These are phyloP conservation scores for Cytospora paraplurivora DNA, from an alignment of 2,329 filamentous ascomycete species.

Conservation along the genomic window DNA sequence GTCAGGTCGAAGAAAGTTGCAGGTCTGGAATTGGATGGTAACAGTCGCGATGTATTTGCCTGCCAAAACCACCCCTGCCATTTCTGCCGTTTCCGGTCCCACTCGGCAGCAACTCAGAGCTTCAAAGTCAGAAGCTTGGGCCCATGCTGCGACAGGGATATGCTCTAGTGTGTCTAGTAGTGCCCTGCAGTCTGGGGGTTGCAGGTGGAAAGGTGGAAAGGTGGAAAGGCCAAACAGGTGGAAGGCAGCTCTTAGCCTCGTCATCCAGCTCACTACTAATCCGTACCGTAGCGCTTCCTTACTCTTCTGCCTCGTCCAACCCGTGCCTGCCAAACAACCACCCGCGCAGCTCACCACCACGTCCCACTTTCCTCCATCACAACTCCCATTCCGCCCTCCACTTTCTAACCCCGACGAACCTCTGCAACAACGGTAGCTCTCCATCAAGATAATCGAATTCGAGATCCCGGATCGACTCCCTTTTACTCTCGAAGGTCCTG, in stretches of 20 bases:
- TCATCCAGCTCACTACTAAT: conserved; percentile 45
- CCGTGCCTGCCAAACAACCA: conserved; percentile 21
- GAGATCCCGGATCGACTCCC: conserved; percentile 5
- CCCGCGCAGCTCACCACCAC: conserved; percentile 25
- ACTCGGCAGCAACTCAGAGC: not conserved
- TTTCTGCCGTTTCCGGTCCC: not conserved
- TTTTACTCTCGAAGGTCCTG: not conserved
- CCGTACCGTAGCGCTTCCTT: conserved; percentile 32
- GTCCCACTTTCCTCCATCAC: not conserved
- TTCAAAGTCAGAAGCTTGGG: conserved; percentile 24
- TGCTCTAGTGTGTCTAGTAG: not conserved
- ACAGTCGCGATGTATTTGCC: conserved; percentile 24
- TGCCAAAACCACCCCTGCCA: conserved; percentile 24
- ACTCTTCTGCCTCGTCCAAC: conserved; percentile 29
- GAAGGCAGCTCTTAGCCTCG: conserved; percentile 57
- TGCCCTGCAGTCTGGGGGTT: conserved; percentile 27
- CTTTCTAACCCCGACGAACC: not conserved
- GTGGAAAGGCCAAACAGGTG: conserved; percentile 7
- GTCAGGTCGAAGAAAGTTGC: conserved; percentile 16
- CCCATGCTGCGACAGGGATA: conserved; percentile 19
- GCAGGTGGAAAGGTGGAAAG: conserved; percentile 11
- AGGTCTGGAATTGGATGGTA: conserved; percentile 8
- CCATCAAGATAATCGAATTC: not conserved
- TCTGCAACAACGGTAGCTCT: not conserved
- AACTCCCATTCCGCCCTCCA: too few relatives aligned